These are phyloP conservation scores for Endothia cerciana DNA, from an alignment of 2,329 filamentous ascomycete species.

Conservation along the genomic window DNA sequence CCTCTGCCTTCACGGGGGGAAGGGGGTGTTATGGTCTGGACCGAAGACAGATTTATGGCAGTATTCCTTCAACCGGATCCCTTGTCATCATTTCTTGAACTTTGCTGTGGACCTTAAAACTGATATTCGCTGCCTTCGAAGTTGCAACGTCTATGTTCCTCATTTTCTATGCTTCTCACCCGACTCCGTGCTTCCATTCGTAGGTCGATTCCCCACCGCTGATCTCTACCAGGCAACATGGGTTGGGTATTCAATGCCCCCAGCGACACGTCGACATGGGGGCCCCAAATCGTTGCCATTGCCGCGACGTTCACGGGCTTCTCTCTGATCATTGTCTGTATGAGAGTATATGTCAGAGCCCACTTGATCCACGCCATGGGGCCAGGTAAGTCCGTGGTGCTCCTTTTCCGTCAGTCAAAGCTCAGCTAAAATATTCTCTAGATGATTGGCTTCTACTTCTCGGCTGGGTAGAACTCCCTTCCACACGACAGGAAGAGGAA, in stretches of 20 bases:
- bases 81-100: background rate
- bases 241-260: slow-evolving; percentile 12
- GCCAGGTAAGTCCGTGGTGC: background rate
- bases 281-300: slow-evolving; percentile 12
- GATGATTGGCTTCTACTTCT: slow-evolving; percentile 10
- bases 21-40: background rate
- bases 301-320: slow-evolving; percentile 1
- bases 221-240: slow-evolving; percentile 1
- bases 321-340: slow-evolving; percentile 4
- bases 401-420: background rate
- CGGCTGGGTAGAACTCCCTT: slow-evolving; percentile 8
- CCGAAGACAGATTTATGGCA: background rate
- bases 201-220: background rate
- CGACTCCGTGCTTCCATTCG: background rate
- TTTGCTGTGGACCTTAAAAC: background rate
- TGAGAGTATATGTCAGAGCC: slow-evolving; percentile 13
- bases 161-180: background rate
- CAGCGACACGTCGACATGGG: slow-evolving; percentile 12
- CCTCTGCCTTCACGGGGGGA: background rate
- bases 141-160: background rate
- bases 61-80: background rate
- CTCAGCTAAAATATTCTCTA: background rate
- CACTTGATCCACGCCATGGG: slow-evolving; percentile 9
- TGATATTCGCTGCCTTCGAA: background rate
- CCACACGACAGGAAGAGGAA: background rate